Evolutionary conservation across 2,329 filamentous ascomycete species (phyloP), one percentile per base, ranked within the genome.

Genomic region (Dothiorella sarmentorum): DNA sequence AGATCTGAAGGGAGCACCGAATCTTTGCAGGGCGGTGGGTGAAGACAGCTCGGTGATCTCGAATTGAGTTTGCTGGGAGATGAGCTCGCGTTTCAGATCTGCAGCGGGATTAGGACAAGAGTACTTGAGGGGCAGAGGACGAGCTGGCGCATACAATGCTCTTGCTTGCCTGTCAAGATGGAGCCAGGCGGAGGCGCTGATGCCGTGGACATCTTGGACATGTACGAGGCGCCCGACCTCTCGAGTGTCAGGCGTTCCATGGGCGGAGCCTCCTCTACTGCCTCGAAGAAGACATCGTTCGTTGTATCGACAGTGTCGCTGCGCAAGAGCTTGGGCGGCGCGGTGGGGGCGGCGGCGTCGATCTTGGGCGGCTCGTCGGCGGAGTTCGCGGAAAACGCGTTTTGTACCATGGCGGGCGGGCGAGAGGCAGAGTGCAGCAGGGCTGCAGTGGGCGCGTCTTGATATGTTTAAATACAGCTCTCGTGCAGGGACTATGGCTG

Each of bases 41-140:
- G 91, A 95, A 73, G 94, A 95, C 65, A 99, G 86, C 75, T 97
- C 94, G 63, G 82, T 83, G 70, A 99, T 95, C 76, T 99, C 94
- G 77, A 82, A 89, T 72, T 88, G 85, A 62, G 94, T 92, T 78
- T 99, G 93, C 69, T 90, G 85, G 55, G 89, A 87, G 63, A 99
- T 86, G 68, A 99, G 87, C 74, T 99, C 94, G 69, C 94, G 87
- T 78, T 99, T 99, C 65, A 99, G 86, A 71, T 99, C 91, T 95
- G 69, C 27, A 31, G 27, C 44, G 7, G 17, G 24, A 27, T 61
- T 13, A 44, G n/a, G 31, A 45, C 11, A 10, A 13, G 9, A 24
- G 57, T 49, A 24, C 22, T 5, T 13, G 33, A 38, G 10, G 7
- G 33, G n/a, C 17, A 17, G n/a, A 44, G 42, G 17, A 35, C 42